Evolutionary conservation across 2,329 filamentous ascomycete genomes (phyloP).

Genomic region (Fusarium buharicum): DNA sequence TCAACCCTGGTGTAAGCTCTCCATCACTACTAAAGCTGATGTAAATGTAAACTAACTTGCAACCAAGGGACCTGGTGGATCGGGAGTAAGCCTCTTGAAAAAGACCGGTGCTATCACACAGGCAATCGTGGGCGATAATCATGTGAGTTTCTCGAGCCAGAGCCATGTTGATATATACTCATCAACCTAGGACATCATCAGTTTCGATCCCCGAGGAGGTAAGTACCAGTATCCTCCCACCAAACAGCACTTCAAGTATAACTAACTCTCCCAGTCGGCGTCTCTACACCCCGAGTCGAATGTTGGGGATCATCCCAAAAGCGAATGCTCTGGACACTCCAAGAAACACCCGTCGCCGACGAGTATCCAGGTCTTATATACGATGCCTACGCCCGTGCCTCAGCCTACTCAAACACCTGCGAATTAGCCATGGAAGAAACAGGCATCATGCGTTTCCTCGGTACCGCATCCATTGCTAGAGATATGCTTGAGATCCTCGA

Average conservation of each 20-base stretch:
- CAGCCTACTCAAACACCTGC: conserved; percentile 57
- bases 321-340: conserved; percentile 56
- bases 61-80: conserved; percentile 61
- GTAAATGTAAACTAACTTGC: not conserved
- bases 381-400: conserved; percentile 57
- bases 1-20: conserved; percentile 50
- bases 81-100: conserved; percentile 53
- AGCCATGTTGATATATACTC: not conserved
- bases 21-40: not conserved
- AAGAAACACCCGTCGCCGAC: conserved; percentile 58
- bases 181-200: conserved; percentile 56
- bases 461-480: conserved; percentile 57
- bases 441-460: conserved; percentile 54
- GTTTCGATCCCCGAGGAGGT: conserved; percentile 62
- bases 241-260: not conserved
- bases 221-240: conserved; percentile 11
- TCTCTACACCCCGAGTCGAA: conserved; percentile 61
- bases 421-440: conserved; percentile 52
- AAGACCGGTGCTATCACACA: conserved; percentile 51
- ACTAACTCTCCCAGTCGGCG: conserved; percentile 51
- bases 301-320: conserved; percentile 60
- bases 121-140: conserved; percentile 58
- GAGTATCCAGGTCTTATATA: conserved; percentile 58
- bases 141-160: conserved; percentile 49
- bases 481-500: conserved; percentile 61